A percentile compares a stretch with the other conserved stretches of the same genome.
Evolutionary conservation across 169 alveolate species (phyloP).

Genomic region (Plasmodium ovale): DNA sequence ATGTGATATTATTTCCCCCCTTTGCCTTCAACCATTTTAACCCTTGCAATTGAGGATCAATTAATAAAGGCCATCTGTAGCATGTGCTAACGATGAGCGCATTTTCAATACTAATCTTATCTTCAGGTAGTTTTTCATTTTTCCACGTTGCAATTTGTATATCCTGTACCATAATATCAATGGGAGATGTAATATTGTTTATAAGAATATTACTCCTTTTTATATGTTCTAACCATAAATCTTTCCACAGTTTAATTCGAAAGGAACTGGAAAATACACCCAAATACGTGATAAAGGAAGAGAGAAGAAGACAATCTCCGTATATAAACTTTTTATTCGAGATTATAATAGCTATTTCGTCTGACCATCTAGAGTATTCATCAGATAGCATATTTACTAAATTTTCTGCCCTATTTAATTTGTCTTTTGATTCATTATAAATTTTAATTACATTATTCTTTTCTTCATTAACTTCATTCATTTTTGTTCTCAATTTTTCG

Average conservation of each 20-base stretch:
- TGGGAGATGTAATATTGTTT: constrained; percentile 92
- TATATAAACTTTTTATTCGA: constrained; percentile 90
- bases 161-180: constrained; percentile 92
- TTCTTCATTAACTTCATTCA: constrained; percentile 92
- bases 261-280: constrained; percentile 95
- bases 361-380: constrained; percentile 96
- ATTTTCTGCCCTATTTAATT: constrained; percentile 94
- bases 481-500: constrained; percentile 88
- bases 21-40: constrained; percentile 95
- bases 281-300: constrained; percentile 96
- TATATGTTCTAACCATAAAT: constrained; percentile 93
- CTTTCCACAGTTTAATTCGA: constrained; percentile 91
- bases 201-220: constrained; percentile 89
- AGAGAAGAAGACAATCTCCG: constrained; percentile 95
- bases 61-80: constrained; percentile 96
- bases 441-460: constrained; percentile 91
- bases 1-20: constrained; percentile 93
- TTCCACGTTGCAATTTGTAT: constrained; percentile 96
- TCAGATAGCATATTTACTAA: constrained; percentile 95
- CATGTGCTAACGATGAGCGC: constrained; percentile 95
- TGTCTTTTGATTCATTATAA: constrained; percentile 91
- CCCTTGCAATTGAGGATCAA: constrained; percentile 98
- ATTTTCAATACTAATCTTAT: constrained; percentile 96
- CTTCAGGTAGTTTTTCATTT: constrained; percentile 96
- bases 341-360: constrained; percentile 91